Base-by-base conservation (phyloP, 306 rosid species). In the Ziziphus jujuba region DNA sequence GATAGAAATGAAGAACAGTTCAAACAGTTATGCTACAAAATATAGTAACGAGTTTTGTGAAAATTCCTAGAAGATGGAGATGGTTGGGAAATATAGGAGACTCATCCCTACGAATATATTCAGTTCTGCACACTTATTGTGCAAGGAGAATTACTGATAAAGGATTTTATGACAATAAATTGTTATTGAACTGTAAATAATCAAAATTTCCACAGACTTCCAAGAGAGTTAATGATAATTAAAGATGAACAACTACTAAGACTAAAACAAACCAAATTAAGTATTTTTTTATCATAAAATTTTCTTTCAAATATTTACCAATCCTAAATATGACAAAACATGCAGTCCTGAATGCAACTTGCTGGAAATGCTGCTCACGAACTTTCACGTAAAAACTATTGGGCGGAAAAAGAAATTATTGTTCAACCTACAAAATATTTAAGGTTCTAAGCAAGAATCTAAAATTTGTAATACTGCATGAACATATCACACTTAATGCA, bases 191-290 rank as follows among this genome's bases (percentile, higher is more conserved):
- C 4, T 3, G 33, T 20, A 50, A 28, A 33, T 11, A 51, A 33
- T 56, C n/a, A 3, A 52, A 33, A 7, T 19, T 51, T 34, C 38
- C 25, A 7, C 24, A 65, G 19, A 6, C 31, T 19, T 35, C 34
- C 22, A 4, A 20, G 13, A 51, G 11, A 63, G 20, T 53, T 53
- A 20, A 20, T 20, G 12, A 19, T 24, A 20, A 21, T 13, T 47
- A 47, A 33, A 28, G 7, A 13, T 58, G 13, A n/a, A 63, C 25
- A 31, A 19, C 33, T 45, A 54, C 25, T 11, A 14, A 40, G 56
- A 19, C 55, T 33, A 20, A 17, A 58, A 65, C 33, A 73, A 28
- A 48, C 43, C 22, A 44, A 64, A 65, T 47, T 58, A 59, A 66
- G 59, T 38, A 28, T 22, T 14, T 34, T 23, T 16, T 73, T 23